A percentile compares a stretch with the other conserved stretches of the same genome.
phyloP scores from a whole-genome alignment of 495 filamentous ascomycete genomes.

The Neurospora sp. region DNA sequence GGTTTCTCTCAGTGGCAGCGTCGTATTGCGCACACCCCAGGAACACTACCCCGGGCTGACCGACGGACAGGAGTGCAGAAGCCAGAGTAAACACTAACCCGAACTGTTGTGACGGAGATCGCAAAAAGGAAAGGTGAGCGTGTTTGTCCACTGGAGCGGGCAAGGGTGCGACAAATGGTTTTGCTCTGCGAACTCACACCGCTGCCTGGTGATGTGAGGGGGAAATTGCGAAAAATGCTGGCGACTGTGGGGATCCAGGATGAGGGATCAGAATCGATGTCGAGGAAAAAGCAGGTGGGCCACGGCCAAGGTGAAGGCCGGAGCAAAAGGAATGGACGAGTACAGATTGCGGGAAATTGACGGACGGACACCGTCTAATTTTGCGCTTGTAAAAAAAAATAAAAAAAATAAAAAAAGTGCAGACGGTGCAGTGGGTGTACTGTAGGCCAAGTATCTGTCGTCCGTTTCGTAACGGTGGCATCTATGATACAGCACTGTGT shows the following conservation, averaged over 20 bases:
- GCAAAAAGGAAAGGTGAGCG: slow-evolving; percentile 3
- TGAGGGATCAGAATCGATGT: neutral
- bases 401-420: neutral
- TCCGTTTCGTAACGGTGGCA: neutral
- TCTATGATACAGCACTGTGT: neutral
- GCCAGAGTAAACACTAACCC: slow-evolving; percentile 6
- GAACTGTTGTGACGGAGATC: slow-evolving; percentile 1
- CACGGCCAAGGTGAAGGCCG: neutral
- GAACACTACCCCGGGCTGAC: slow-evolving; percentile 9
- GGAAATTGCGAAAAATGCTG: neutral
- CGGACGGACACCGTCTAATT: neutral
- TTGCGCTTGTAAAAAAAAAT: neutral
- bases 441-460: neutral
- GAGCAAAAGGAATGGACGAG: neutral
- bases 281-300: neutral
- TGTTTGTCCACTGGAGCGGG: neutral
- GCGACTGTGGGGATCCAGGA: neutral
- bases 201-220: neutral
- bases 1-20: slow-evolving; percentile 13
- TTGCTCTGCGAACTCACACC: slow-evolving; percentile 1
- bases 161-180: slow-evolving; percentile 9
- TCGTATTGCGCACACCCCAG: slow-evolving; percentile 1
- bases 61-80: neutral
- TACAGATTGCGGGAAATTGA: neutral
- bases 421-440: neutral